Base-by-base conservation (phyloP, 495 filamentous ascomycete genomes). In the Haplographium delicatum region DNA sequence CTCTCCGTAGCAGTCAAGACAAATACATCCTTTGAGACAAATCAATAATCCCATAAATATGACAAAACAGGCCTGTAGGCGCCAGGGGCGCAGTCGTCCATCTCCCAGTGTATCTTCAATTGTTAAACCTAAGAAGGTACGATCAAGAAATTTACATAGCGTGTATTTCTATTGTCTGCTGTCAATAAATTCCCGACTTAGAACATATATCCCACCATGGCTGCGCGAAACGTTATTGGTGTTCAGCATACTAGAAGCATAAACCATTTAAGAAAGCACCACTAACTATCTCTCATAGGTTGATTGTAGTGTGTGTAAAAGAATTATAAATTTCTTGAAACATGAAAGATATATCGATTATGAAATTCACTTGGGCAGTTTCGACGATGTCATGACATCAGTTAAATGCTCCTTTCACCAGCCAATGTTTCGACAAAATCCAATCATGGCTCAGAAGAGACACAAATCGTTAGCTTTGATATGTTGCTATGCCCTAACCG, bases 311-410 rank as follows among this genome's bases (percentile, higher is more conserved):
- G 42, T 44, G 19, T 44, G 42, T 28, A 30, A 27, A 15, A 15
- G 30, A 44, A 44, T 44, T 28, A 13, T 44, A 25, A 20, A 5
- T 28, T 25, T 44, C 16, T 30, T 44, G 15, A 27, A 30, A 15
- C 25, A 13, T 25, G n/a, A 18, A 11, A 15, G 23, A 25, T 13
- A 16, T 25, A 31, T 31, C 6, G 15, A 44, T 10, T 44, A n/a
- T 3, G 10, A 6, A 8, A 16, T 2, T 10, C 9, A 5, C 5
- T 4, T 44, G 13, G 42, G 42, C 42, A 30, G 15, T 25, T 44
- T 44, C 24, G n/a, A 44, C 22, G 42, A 44, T 25, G 42, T 44
- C 26, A 44, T 44, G 22, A 44, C 16, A 9, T 44, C 42, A 25
- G 30, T 25, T n/a, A 27, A 44, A 28, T 44, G 42, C 22, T 11